A percentile compares a stretch with the other conserved stretches of the same genome.
Evolutionary conservation across 2,329 filamentous ascomycete genomes (phyloP).

Genomic region (Hypoxylon sp.): DNA sequence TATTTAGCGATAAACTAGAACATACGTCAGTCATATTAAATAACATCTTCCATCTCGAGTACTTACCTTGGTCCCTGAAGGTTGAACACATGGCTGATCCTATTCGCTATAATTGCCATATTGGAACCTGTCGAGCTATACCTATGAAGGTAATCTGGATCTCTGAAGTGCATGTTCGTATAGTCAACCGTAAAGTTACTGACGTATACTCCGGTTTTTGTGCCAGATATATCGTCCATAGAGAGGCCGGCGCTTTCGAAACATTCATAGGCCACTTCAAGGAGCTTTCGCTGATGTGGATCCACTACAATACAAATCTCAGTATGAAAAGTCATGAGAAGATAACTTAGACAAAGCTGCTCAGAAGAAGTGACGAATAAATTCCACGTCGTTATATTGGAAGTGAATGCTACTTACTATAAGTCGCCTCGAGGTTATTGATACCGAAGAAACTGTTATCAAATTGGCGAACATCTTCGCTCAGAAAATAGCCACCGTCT

Average conservation of each 20-base stretch:
- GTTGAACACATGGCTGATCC: constrained; percentile 54
- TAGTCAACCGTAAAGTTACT: constrained; percentile 48
- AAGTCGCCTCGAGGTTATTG: constrained; percentile 47
- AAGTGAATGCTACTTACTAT: too few species aligned
- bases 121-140: constrained; percentile 50
- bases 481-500: constrained; percentile 50
- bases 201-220: constrained; percentile 45
- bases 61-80: constrained; percentile 48
- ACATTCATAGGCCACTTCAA: constrained; percentile 56
- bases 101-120: constrained; percentile 50
- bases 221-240: constrained; percentile 23
- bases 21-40: too few species aligned
- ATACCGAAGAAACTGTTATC: constrained; percentile 53
- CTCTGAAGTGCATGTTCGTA: constrained; percentile 34
- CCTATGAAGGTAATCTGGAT: constrained; percentile 45
- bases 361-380: too few species aligned
- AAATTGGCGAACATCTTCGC: constrained; percentile 47
- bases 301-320: background rate
- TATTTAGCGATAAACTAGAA: constrained; percentile 49
- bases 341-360: too few species aligned
- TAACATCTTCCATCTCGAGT: too few species aligned
- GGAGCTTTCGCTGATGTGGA: constrained; percentile 43
- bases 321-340: background rate
- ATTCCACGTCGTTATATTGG: too few species aligned
- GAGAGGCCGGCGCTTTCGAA: constrained; percentile 41